A percentile compares a stretch with the other conserved stretches of the same genome.
phyloP scores from a whole-genome alignment of 208 protist genomes.

The Leishmania gerbilli region DNA sequence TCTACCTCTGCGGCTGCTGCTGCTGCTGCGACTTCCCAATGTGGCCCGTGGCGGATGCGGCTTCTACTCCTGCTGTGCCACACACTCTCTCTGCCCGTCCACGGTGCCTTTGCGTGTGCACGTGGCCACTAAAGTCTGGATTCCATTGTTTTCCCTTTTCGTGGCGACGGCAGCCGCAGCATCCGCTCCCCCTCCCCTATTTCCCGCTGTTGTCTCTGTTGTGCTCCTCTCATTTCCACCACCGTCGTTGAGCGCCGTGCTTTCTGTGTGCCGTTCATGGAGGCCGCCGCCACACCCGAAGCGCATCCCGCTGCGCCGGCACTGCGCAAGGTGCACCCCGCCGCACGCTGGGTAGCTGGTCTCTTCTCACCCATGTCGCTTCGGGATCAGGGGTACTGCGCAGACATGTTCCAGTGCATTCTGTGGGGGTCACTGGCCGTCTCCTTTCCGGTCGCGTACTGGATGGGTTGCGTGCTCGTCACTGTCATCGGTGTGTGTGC shows the following conservation, averaged over 20 bases:
- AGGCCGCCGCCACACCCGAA: constrained; percentile 5
- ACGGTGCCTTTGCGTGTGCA: background rate
- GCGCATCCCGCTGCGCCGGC: background rate
- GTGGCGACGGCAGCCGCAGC: background rate
- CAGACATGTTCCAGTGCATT: constrained; percentile 29
- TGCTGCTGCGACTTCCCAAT: background rate
- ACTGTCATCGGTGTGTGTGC: constrained; percentile 38
- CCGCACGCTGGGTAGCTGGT: constrained; percentile 56
- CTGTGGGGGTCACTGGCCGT: constrained; percentile 55
- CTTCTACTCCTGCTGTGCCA: background rate
- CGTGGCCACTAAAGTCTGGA: background rate
- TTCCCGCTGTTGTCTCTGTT: background rate
- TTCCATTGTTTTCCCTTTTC: background rate
- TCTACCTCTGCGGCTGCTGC: background rate
- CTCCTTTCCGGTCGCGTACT: constrained; percentile 64
- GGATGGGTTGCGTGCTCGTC: constrained; percentile 56
- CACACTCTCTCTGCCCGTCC: background rate
- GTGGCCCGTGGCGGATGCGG: background rate
- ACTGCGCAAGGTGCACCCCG: constrained; percentile 46
- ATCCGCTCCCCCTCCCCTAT: background rate
- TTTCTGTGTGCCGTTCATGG: background rate
- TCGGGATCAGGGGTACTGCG: constrained; percentile 53
- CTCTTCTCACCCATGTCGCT: constrained; percentile 84
- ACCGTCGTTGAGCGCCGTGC: background rate
- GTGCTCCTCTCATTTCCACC: background rate